These are phyloP conservation scores for Extremus antarcticus DNA, from an alignment of 495 filamentous ascomycete species.

Conservation along the genomic window DNA sequence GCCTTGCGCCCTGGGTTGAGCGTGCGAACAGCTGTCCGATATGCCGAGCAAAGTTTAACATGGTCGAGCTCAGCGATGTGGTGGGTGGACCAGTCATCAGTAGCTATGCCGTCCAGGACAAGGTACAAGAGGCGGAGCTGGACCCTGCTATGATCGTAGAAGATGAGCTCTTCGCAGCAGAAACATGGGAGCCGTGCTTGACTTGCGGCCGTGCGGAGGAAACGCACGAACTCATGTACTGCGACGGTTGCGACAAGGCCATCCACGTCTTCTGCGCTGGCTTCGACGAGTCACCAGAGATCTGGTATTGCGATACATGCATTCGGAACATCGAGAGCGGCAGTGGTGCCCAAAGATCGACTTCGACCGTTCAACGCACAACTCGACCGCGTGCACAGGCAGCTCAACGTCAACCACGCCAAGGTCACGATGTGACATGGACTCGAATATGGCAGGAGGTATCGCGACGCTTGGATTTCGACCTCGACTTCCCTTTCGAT, in stretches of 20 bases:
- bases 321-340: constrained; percentile 38
- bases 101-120: constrained; percentile 78
- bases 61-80: constrained; percentile 68
- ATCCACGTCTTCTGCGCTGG: constrained; percentile 82
- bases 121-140: constrained; percentile 78
- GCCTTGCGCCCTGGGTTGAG: constrained; percentile 84
- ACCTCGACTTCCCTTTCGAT: constrained; percentile 83
- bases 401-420: constrained; percentile 8
- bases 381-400: neutral
- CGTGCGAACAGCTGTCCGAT: constrained; percentile 96
- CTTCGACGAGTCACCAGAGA: constrained; percentile 59
- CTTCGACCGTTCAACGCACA: constrained; percentile 1
- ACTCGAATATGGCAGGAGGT: constrained; percentile 60
- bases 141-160: constrained; percentile 69
- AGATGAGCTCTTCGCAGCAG: constrained; percentile 50
- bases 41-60: constrained; percentile 81
- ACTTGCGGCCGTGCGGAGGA: constrained; percentile 72
- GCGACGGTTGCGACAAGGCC: constrained; percentile 72
- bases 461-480: constrained; percentile 56
- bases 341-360: constrained; percentile 11
- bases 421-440: constrained; percentile 38
- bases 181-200: constrained; percentile 60
- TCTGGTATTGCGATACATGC: constrained; percentile 84
- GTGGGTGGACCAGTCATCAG: constrained; percentile 63
- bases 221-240: constrained; percentile 55